Conservation (phyloP, 352 stramenopile species). For the Phytophthora pinifolia region DNA sequence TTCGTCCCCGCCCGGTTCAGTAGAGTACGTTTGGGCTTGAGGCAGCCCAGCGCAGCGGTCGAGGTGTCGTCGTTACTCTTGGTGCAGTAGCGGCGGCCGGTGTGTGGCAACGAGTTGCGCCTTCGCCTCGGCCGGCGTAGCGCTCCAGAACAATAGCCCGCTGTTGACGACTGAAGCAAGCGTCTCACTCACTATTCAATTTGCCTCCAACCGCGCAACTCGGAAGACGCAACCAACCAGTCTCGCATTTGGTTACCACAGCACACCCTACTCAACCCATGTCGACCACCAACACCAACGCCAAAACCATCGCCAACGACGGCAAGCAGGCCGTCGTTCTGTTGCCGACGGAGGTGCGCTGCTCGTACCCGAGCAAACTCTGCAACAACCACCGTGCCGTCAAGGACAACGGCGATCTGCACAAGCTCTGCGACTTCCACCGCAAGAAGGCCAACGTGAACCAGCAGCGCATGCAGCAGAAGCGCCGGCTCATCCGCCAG, state of each 20-base stretch:
- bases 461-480: slow-evolving; percentile 70
- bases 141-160: slow-evolving; percentile 28
- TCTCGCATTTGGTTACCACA: slow-evolving; percentile 9
- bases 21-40: slow-evolving; percentile 39
- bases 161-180: slow-evolving; percentile 11
- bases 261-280: slow-evolving; percentile 17
- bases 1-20: slow-evolving; percentile 25
- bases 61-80: slow-evolving; percentile 37
- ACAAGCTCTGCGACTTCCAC: slow-evolving; percentile 78
- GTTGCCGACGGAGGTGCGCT: slow-evolving; percentile 53
- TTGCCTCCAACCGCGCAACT: slow-evolving; percentile 27
- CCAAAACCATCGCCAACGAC: slow-evolving; percentile 4
- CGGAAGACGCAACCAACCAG: slow-evolving; percentile 16
- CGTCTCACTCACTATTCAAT: slow-evolving; percentile 32
- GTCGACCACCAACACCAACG: slow-evolving; percentile 21
- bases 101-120: slow-evolving; percentile 22
- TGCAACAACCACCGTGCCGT: slow-evolving; percentile 65
- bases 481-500: slow-evolving; percentile 44
- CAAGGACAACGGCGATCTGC: slow-evolving; percentile 72
- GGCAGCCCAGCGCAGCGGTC: slow-evolving; percentile 21
- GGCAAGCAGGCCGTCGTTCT: slow-evolving; percentile 22
- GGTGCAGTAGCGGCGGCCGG: slow-evolving; percentile 25
- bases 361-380: slow-evolving; percentile 69
- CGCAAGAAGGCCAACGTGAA: slow-evolving; percentile 72
- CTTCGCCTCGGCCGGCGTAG: slow-evolving; percentile 16